Conservation (phyloP, 2,329 filamentous ascomycete genomes). For the Escovopsis sp. region DNA sequence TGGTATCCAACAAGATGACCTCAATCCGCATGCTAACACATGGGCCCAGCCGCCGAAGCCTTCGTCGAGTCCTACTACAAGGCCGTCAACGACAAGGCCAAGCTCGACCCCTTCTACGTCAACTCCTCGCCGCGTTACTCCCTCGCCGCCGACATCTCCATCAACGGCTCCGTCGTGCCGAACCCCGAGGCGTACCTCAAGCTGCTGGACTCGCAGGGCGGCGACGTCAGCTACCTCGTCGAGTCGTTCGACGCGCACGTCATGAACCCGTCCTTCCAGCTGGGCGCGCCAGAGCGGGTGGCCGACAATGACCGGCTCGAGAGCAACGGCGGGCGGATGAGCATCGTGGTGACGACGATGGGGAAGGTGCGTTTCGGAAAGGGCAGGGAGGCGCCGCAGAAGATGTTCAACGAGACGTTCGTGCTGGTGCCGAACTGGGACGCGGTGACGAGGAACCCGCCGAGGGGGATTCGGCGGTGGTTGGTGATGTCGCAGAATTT, state of each 20-base stretch:
- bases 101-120: constrained; percentile 56
- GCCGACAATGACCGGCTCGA: constrained; percentile 27
- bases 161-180: constrained; percentile 58
- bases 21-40: no score
- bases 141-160: constrained; percentile 53
- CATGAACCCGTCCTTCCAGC: constrained; percentile 50
- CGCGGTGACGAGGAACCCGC: constrained; percentile 34
- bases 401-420: constrained; percentile 66
- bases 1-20: no score
- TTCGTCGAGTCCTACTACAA: constrained; percentile 66
- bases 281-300: constrained; percentile 36
- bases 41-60: constrained; percentile 49
- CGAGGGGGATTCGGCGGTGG: constrained; percentile 41
- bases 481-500: constrained; percentile 62
- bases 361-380: constrained; percentile 57
- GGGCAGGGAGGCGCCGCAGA: constrained; percentile 43
- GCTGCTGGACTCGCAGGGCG: constrained; percentile 49
- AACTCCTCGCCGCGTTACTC: constrained; percentile 37
- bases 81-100: constrained; percentile 48
- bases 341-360: constrained; percentile 57
- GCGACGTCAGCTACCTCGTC: constrained; percentile 50
- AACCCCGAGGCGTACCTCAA: constrained; percentile 50
- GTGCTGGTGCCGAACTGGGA: constrained; percentile 67
- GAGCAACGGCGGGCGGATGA: constrained; percentile 42
- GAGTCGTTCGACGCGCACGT: constrained; percentile 66